Percentiles rank a stretch among this genome's conserved stretches.
phyloP scores from a whole-genome alignment of 306 rosid species.

The Trifolium subterraneum region DNA sequence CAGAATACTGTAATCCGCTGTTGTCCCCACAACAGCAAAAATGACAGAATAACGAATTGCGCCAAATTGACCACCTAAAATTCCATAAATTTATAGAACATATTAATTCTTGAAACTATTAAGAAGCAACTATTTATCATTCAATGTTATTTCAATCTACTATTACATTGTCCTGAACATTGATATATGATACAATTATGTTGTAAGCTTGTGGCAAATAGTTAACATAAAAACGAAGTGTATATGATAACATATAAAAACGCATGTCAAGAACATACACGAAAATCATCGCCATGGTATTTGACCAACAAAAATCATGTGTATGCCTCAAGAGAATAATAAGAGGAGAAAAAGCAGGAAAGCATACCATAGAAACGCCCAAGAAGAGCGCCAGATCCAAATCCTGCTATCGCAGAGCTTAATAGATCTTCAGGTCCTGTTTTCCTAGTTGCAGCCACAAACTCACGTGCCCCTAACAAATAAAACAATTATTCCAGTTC shows the following conservation, averaged over 20 bases:
- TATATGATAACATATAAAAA: background rate
- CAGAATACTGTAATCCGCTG: conserved; percentile 60
- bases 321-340: conserved; percentile 13
- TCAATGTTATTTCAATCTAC: conserved; percentile 7
- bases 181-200: conserved; percentile 1
- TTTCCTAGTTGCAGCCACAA: conserved; percentile 65
- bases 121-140: background rate
- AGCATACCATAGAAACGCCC: conserved; percentile 88
- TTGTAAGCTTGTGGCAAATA: conserved; percentile 19
- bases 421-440: conserved; percentile 76
- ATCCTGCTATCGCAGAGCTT: conserved; percentile 80
- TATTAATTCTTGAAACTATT: background rate
- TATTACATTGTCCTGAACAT: background rate
- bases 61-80: conserved; percentile 79
- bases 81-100: conserved; percentile 32
- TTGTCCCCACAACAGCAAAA: conserved; percentile 76
- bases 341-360: conserved; percentile 38
- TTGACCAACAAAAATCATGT: conserved; percentile 1
- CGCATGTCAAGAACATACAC: background rate
- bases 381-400: conserved; percentile 85
- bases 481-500: conserved; percentile 32
- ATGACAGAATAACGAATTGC: conserved; percentile 70
- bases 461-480: conserved; percentile 79
- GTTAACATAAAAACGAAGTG: conserved; percentile 3
- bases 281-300: background rate